Base-by-base conservation (phyloP, 257 asterid species). In the Nicotiana obtusifolia region DNA sequence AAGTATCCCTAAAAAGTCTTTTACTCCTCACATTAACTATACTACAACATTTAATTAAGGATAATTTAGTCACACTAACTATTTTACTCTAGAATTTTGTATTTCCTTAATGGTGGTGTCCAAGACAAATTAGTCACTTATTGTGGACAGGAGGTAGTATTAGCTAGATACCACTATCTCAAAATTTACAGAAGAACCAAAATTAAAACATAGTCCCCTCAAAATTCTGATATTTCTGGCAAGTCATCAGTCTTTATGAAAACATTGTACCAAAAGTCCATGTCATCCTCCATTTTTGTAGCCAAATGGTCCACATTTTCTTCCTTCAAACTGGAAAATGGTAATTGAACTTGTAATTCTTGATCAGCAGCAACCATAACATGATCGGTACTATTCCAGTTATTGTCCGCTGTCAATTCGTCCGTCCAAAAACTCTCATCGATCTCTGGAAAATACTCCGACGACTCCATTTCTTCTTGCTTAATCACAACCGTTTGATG, bases 211-310 rank as follows among this genome's bases (percentile, higher is more conserved):
- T 9, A n/a, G 54, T 22, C 35, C 37, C 81, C 52, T 64, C 75
- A 80, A 41, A 80, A 64, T 69, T 80, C 76, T 1, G 83, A 53
- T 47, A 80, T 28, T 64, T 80, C 83, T 47, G 64, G 77, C 7
- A 80, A 64, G n/a, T 80, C 83, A 35, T 62, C 83, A 5, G 83
- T 69, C 75, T 69, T 41, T 16, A 80, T 62, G 75, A 80, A 80
- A 80, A 80, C 64, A 53, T 80, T 64, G 77, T 64, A 80, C 83
- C 83, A 80, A 49, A 80, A 80, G 65, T 80, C 83, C 83, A 64
- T 62, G 30, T 80, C 83, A 31, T 80, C 83, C 65, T 24, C 61
- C 75, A 57, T 47, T 64, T 24, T 80, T 26, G 77, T 44, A 19
- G 19, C 26, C 14, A 62, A 7, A 33, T 1, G 28, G 61, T 80